Evolutionary conservation across 1,284 basidiomycete species (phyloP), one percentile per base, ranked within the genome.

Genomic region (Tilletia setariae): DNA sequence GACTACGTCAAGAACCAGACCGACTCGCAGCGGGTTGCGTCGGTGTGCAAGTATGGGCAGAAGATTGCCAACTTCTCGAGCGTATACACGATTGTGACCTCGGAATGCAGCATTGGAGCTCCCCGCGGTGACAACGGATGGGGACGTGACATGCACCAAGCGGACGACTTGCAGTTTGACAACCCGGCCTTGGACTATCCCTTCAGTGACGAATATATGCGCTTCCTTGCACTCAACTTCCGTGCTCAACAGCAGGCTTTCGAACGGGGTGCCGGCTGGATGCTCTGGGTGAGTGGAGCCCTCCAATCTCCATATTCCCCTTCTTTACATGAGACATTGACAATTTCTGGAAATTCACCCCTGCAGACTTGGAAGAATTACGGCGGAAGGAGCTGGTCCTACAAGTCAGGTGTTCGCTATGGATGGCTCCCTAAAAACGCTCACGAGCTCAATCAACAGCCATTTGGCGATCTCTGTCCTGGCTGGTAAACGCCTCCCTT

Each of bases 271-370:
- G 47, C 65, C 13, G 32, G 53, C 23, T 92, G 90, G 90, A 85
- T 90, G 19, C 90, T 86, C 79, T 91, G 90, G 90, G 88, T 90
- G 13, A 90, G 87, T 40, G 1, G 2, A 21, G 16, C 16, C 46
- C 16, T 49, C 16, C 46, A 9, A 7, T 56, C 25, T 40, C 15
- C 11, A 2, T 2, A 2, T 30, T 30, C 7, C 28, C 28, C 6
- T 61, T 40, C 1, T 2, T 61, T 11, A 6, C 21, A 1, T 28
- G 11, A n/a, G 6, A 0, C 2, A 28, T 6, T 9, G 51, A 53
- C 23, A 53, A 25, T 53, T 13, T 25, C 8, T 53, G n/a, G 9
- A 19, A 19, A 23, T 30, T 35, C 28, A 11, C 25, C 19, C 32
- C 7, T 61, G 2, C 56, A 32, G 56, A 32, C 56, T n/a, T 61